A percentile compares a stretch with the other conserved stretches of the same genome.
These are phyloP conservation scores for Fusarium mundagurra DNA, from an alignment of 2,329 filamentous ascomycete species.

Conservation along the genomic window DNA sequence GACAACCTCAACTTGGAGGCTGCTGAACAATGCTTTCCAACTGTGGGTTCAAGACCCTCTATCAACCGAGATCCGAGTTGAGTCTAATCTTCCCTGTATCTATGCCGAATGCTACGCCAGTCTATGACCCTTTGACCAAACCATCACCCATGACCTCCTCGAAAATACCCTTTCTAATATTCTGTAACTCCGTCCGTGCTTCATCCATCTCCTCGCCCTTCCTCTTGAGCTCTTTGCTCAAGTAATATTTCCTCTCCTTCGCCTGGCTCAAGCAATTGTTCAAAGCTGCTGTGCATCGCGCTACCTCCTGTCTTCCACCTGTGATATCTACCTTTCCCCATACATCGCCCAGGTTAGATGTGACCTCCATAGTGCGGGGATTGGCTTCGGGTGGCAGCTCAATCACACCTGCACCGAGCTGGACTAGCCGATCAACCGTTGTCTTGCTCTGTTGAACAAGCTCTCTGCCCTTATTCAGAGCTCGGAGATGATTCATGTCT, in stretches of 20 bases:
- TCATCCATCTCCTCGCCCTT: conserved; percentile 45
- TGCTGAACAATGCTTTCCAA: background rate
- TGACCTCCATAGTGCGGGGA: conserved; percentile 51
- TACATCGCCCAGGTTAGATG: conserved; percentile 55
- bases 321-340: conserved; percentile 63
- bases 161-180: conserved; percentile 53
- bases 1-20: background rate
- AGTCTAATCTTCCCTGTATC: background rate
- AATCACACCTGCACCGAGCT: conserved; percentile 15
- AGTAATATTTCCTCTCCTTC: conserved; percentile 41
- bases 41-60: background rate
- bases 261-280: conserved; percentile 46
- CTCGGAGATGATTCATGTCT: conserved; percentile 36
- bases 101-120: background rate
- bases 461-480: conserved; percentile 26
- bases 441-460: conserved; percentile 17
- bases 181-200: conserved; percentile 54
- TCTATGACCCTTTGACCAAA: conserved; percentile 7
- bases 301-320: conserved; percentile 50
- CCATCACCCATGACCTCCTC: conserved; percentile 26
- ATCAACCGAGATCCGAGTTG: background rate
- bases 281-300: conserved; percentile 48
- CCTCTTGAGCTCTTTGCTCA: conserved; percentile 47
- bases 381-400: conserved; percentile 51
- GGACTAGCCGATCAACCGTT: conserved; percentile 21